Evolutionary conservation across 345 rosid species (phyloP), one percentile per base, ranked within the genome.

Genomic region (Boechera stricta): DNA sequence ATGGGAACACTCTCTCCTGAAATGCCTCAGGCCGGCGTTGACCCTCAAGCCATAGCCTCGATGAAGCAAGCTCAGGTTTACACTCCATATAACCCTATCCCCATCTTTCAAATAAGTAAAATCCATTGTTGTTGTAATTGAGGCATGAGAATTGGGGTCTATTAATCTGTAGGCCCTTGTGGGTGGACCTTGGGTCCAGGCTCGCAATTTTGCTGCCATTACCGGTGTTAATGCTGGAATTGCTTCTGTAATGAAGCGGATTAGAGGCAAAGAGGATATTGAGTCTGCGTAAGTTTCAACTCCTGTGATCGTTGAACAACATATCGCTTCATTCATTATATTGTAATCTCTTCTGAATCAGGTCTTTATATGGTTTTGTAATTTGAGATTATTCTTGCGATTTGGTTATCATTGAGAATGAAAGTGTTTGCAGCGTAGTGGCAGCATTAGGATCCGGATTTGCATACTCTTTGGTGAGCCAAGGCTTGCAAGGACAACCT

Each of bases 361-460:
- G 38, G 41, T 38, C 10, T 39, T 9, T 3, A 2, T 39, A 39
- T 8, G 42, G 11, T 39, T 38, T 10, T 39, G 42, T 39, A 39
- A 13, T 3, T 4, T 48, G 57, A 49, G 15, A 65, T 35, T n/a
- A 47, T 2, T 45, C 0, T 47, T n/a, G 21, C 1, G 55, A 4
- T 33, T 56, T 52, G 54, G 41, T 59, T 35, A 52, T 51, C 29
- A 6, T 15, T 49, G 60, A 52, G 55, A 57, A 31, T 69, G 21
- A 3, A 33, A 36, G 35, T 67, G 11, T 45, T 69, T 77, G 86
- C 89, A 94, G 99, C 53, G 88, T 95, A 89, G 96, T 69, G 15
- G 99, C 97, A 10, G 98, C 97, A 71, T 87, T 92, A 81, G 97
- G 99, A 76, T 95, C 97, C n/a, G 99, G 99, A 48, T 92, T 86